Conservation (phyloP, 768 basidiomycete genomes). For the Russula olivacea region DNA sequence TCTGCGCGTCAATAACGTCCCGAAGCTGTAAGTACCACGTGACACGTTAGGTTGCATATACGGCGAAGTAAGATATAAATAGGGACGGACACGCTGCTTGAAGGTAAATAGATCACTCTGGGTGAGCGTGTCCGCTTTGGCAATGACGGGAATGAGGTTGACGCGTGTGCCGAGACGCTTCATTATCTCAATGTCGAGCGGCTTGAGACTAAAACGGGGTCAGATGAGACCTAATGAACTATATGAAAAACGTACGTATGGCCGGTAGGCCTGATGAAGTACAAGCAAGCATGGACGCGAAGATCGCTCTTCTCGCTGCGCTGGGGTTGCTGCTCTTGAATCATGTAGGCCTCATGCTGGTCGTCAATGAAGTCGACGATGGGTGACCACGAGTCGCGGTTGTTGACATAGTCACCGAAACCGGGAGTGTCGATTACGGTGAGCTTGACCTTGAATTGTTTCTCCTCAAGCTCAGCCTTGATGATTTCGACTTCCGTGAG, state of each 20-base stretch:
- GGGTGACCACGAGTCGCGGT: conserved; percentile 96
- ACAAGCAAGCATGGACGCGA: conserved; percentile 92
- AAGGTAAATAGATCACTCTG: conserved; percentile 87
- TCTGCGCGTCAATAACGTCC: conserved; percentile 84
- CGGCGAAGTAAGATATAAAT: conserved; percentile 17
- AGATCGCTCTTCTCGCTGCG: conserved; percentile 91
- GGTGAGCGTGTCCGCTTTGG: conserved; percentile 96
- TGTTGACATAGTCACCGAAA: conserved; percentile 99
- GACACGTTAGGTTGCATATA: background rate
- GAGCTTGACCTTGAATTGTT: conserved; percentile 98
- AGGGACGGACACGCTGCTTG: conserved; percentile 76
- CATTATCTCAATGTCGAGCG: conserved; percentile 99
- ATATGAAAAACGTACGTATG: conserved; percentile 69
- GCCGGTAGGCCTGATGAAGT: conserved; percentile 94
- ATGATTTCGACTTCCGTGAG: conserved; percentile 98
- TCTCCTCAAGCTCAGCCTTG: conserved; percentile 98
- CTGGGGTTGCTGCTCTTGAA: conserved; percentile 99
- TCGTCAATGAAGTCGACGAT: conserved; percentile 98
- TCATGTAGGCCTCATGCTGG: conserved; percentile 93
- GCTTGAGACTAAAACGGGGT: conserved; percentile 63
- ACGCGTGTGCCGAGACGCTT: conserved; percentile 97
- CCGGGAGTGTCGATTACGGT: conserved; percentile 99
- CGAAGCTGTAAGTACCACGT: conserved; percentile 51
- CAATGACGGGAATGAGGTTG: conserved; percentile 95
- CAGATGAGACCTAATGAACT: background rate